Evolutionary conservation across 2,329 filamentous ascomycete genomes (phyloP).

Genomic region (Fusarium sp.): DNA sequence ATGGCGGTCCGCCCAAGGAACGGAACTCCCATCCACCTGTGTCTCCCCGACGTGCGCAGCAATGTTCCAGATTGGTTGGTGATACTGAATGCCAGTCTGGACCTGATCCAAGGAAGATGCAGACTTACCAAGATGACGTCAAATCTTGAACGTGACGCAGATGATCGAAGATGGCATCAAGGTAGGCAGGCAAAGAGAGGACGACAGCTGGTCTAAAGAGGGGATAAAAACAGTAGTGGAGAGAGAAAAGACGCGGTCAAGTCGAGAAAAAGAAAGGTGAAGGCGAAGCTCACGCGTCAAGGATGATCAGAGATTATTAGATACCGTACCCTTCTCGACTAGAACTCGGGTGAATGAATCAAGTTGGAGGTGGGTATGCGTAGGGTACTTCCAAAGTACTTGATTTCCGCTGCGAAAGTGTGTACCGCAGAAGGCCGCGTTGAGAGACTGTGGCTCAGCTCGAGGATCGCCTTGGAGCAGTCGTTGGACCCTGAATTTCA

Average conservation of each 20-base stretch:
- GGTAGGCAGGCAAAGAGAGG: slow-evolving; percentile 3
- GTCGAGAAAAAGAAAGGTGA: not conserved
- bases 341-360: slow-evolving; percentile 25
- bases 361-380: slow-evolving; percentile 10
- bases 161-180: slow-evolving; percentile 8
- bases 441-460: slow-evolving; percentile 42
- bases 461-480: slow-evolving; percentile 5
- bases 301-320: slow-evolving; percentile 7
- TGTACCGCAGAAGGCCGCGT: slow-evolving; percentile 37
- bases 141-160: slow-evolving; percentile 26
- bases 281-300: slow-evolving; percentile 3
- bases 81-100: slow-evolving; percentile 19
- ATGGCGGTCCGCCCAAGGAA: slow-evolving; percentile 7
- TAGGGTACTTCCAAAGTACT: slow-evolving; percentile 26
- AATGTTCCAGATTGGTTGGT: slow-evolving; percentile 20
- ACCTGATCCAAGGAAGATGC: slow-evolving; percentile 27
- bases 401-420: slow-evolving; percentile 8
- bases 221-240: slow-evolving; percentile 1
- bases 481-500: slow-evolving; percentile 18
- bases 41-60: slow-evolving; percentile 17
- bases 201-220: slow-evolving; percentile 14
- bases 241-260: not conserved
- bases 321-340: slow-evolving; percentile 20
- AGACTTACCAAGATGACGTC: slow-evolving; percentile 44
- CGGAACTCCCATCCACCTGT: slow-evolving; percentile 1